phyloP scores from a whole-genome alignment of 2,329 filamentous ascomycete species.

The Fusarium solani-melongenae region DNA sequence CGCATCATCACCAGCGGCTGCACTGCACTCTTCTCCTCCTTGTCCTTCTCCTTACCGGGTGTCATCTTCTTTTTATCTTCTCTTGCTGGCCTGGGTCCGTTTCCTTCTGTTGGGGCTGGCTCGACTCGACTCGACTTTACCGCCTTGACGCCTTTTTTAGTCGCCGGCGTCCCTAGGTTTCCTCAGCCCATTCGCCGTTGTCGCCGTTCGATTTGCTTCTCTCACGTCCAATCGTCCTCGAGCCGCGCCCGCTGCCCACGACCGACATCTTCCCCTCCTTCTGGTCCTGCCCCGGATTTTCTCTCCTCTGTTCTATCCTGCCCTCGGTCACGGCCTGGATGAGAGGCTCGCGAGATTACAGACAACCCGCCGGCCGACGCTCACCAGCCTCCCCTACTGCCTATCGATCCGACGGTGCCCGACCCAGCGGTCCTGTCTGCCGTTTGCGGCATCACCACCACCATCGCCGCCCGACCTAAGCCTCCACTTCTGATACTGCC shows the following conservation, averaged over 20 bases:
- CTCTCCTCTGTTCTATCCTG: constrained; percentile 6
- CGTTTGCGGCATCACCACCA: constrained; percentile 24
- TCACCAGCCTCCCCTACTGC: constrained; percentile 13
- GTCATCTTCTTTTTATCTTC: constrained; percentile 1
- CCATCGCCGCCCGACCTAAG: constrained; percentile 16
- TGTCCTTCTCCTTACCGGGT: constrained; percentile 12
- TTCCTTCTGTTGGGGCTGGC: constrained; percentile 25
- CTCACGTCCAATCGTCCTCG: constrained; percentile 30
- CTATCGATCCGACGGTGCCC: constrained; percentile 24
- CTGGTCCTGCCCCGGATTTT: constrained; percentile 2
- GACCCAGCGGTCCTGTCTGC: constrained; percentile 23
- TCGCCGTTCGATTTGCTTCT: constrained; percentile 29
- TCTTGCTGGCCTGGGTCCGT: constrained; percentile 15
- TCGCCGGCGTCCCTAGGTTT: constrained; percentile 12
- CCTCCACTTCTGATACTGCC: constrained; percentile 14
- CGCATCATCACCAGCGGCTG: constrained; percentile 33
- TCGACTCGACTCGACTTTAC: constrained; percentile 14
- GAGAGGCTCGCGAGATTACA: constrained; percentile 21
- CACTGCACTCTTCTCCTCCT: constrained; percentile 8
- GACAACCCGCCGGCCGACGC: constrained; percentile 19
- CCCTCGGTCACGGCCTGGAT: constrained; percentile 29
- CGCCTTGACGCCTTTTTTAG: constrained; percentile 9
- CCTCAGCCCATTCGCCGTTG: constrained; percentile 28
- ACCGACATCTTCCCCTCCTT: constrained; percentile 9
- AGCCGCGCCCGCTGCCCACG: constrained; percentile 22